phyloP scores from a whole-genome alignment of 371 early-diverging fungal species.

The Mucor mucedo region DNA sequence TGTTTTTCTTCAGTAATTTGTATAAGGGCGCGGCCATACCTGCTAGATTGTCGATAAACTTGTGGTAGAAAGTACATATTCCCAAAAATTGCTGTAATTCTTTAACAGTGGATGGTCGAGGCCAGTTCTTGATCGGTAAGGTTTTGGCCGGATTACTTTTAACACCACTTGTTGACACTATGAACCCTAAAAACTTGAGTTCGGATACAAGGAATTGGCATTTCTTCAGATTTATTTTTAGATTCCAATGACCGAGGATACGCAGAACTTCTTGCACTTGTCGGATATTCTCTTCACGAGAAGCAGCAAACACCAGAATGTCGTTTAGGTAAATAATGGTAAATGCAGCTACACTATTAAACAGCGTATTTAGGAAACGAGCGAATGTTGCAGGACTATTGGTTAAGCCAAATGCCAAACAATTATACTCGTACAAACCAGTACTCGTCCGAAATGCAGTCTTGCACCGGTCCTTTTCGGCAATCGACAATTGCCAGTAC shows the following conservation, averaged over 20 bases:
- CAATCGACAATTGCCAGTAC: constrained; percentile 49
- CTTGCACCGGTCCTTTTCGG: constrained; percentile 28
- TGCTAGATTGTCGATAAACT: too few species aligned
- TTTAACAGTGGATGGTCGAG: too few species aligned
- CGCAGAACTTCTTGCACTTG: background rate
- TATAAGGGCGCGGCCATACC: too few species aligned
- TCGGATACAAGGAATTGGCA: background rate
- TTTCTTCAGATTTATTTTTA: background rate
- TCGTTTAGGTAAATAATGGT: constrained; percentile 1
- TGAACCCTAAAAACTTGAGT: background rate
- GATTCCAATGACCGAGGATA: background rate
- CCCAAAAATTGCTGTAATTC: too few species aligned
- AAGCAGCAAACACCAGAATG: background rate
- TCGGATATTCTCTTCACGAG: background rate
- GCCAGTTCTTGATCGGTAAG: too few species aligned
- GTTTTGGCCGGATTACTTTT: too few species aligned
- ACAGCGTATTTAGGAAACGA: constrained; percentile 19
- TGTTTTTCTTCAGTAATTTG: too few species aligned
- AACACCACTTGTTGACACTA: too few species aligned
- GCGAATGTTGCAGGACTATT: constrained; percentile 48
- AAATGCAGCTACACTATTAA: background rate
- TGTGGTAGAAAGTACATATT: too few species aligned
- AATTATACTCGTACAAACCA: constrained; percentile 42
- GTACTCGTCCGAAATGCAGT: constrained; percentile 41
- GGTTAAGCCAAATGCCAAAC: constrained; percentile 54